Base-by-base conservation (phyloP, 2,329 filamentous ascomycete genomes). In the Stagonosporopsis rhizophila region DNA sequence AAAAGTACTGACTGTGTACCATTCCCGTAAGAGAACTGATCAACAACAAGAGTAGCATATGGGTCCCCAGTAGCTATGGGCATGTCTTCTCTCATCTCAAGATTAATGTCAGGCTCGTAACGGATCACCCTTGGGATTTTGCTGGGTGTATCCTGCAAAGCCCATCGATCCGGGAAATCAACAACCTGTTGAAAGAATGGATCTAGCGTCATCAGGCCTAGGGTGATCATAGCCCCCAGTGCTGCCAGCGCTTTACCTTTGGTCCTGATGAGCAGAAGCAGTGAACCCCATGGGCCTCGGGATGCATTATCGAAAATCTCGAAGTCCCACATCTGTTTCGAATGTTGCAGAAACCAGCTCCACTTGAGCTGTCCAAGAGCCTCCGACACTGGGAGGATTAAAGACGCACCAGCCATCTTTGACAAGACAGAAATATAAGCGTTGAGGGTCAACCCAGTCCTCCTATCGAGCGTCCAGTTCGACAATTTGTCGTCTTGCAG, bases 301-400 rank as follows among this genome's bases (percentile, higher is more conserved):
- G 66, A 69, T 0, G 69, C 69, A 2, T 71, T 71, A n/a, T 75
- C 73, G 15, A 75, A 75, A 0, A 72, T 70, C 25, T 75, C 73
- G 15, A 70, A 74, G n/a, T 75, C 73, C 65, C 67, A 70, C 58
- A 75, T 70, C 7, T 64, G 56, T 19, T 71, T 73, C 0, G 70
- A 68, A 5, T 70, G 32, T 0, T 58, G 42, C 2, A 53, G 27
- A 12, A 75, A 75, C 73, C 73, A 75, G 15, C 60, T 70, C 73
- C 73, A 76, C 17, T 75, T 75, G 2, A 74, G 32, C 38, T 76
- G 73, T 0, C 74, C 73, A 0, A 76, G 49, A 0, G 68, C 70
- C 40, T 75, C 72, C 0, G 70, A 64, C 0, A 69, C 60, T 0
- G 71, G 73, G 0, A 75, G 41, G 0, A 74, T 56, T 0, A 75